A percentile compares a stretch with the other conserved stretches of the same genome.
phyloP scores from a whole-genome alignment of 352 stramenopile species.

The Hyaloperonospora arabidopsidis region DNA sequence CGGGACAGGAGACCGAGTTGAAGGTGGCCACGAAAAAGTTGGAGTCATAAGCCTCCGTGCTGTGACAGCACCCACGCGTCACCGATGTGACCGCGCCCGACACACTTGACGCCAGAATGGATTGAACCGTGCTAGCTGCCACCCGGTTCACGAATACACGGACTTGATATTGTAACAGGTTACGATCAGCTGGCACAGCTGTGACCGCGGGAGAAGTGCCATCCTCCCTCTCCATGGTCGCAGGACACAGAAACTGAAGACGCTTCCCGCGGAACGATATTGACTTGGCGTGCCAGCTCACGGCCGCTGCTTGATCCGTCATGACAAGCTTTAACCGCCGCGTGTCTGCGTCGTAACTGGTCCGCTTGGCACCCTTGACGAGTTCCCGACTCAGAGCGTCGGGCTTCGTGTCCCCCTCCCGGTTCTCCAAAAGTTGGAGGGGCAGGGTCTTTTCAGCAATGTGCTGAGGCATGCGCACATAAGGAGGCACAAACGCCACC shows the following conservation, averaged over 20 bases:
- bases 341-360: no score
- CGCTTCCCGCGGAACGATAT: neutral
- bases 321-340: no score
- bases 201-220: neutral
- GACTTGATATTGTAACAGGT: neutral
- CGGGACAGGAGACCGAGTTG: no score
- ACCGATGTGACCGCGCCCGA: no score
- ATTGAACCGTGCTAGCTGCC: neutral
- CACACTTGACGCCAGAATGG: no score
- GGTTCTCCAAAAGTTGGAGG: neutral
- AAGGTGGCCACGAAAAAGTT: no score
- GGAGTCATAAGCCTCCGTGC: no score
- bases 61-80: no score
- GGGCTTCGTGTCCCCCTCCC: neutral
- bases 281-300: no score
- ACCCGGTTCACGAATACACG: neutral
- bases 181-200: no score
- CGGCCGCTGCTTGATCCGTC: no score
- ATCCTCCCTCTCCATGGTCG: neutral
- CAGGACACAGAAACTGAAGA: neutral
- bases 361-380: neutral
- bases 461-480: neutral
- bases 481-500: neutral
- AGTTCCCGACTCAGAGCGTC: neutral
- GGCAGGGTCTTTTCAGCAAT: constrained; percentile 1